Percentiles rank a stretch among this genome's conserved stretches.
phyloP scores from a whole-genome alignment of 306 rosid genomes.

The Gastrolobium bilobum region DNA sequence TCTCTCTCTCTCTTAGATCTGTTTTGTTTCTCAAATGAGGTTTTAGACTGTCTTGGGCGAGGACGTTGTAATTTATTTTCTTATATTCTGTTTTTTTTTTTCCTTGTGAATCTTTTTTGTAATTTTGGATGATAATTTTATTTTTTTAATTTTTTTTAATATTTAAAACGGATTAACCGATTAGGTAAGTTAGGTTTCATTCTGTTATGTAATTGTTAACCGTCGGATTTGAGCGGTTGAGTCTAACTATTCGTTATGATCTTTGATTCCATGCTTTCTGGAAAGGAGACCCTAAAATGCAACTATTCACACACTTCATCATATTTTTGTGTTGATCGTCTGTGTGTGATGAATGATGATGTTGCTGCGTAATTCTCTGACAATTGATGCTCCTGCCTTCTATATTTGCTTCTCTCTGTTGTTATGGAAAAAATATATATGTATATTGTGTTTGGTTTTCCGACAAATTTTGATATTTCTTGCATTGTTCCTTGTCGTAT shows the following conservation, averaged over 20 bases:
- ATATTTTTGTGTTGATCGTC: constrained; percentile 6
- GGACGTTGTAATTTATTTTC: background rate
- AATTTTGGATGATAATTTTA: background rate
- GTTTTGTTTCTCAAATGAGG: background rate
- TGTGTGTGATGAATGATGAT: background rate
- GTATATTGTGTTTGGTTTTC: background rate
- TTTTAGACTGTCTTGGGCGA: background rate
- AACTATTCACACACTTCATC: background rate
- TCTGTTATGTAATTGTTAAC: constrained; percentile 9
- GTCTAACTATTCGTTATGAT: background rate
- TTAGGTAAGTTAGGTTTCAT: constrained; percentile 39
- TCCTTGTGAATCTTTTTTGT: background rate
- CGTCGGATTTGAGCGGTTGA: constrained; percentile 8
- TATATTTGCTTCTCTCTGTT: background rate
- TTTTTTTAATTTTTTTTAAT: background rate
- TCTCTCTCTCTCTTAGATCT: constrained; percentile 37
- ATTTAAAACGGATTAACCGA: constrained; percentile 33
- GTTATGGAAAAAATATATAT: no score
- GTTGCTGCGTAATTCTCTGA: constrained; percentile 2
- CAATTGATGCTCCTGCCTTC: background rate
- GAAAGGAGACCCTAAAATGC: constrained; percentile 28
- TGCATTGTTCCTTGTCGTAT: background rate
- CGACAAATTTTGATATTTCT: background rate
- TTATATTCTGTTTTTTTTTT: no score
- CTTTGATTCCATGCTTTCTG: constrained; percentile 28